Evolutionary conservation across 225 moss, liverwort and hornwort species (phyloP), one percentile per base, ranked within the genome.

Genomic region (Thuidium tamariscinum): DNA sequence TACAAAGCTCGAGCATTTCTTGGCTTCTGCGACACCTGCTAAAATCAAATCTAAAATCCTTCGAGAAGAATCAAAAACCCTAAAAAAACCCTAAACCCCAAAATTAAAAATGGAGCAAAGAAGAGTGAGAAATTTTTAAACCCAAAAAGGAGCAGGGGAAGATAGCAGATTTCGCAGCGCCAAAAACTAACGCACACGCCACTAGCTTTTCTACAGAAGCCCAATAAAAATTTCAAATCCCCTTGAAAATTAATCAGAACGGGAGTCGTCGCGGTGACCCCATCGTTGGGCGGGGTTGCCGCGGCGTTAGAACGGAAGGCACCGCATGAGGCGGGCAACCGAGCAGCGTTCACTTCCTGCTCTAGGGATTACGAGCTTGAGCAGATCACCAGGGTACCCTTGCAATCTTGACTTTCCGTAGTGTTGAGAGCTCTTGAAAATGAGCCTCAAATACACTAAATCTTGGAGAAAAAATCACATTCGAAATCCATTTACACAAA

Each of bases 341-440:
- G 92, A 93, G 93, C 95, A 93, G 88, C 91, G 88, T 83, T 13
- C 1, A 88, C 92, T 76, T 57, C 81, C 73, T 87, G 84, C 88
- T 86, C 89, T 75, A 89, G 88, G 95, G 92, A 92, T 22, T 5
- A 74, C 88, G 65, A 59, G 91, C 88, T 42, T 91, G 89, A 95
- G 80, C 26, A 42, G 88, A 87, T 82, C 41, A 87, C 89, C 89
- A n/a, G n/a, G n/a, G n/a, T n/a, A n/a, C n/a, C n/a, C n/a, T n/a
- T n/a, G n/a, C n/a, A n/a, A n/a, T n/a, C n/a, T n/a, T n/a, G n/a
- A n/a, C n/a, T n/a, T n/a, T n/a, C n/a, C n/a, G n/a, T n/a, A n/a
- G n/a, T n/a, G n/a, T n/a, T n/a, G n/a, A n/a, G n/a, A n/a, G n/a
- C n/a, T n/a, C n/a, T n/a, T n/a, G n/a, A n/a, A n/a, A n/a, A n/a